Conservation (phyloP, 2,329 filamentous ascomycete genomes). For the Lizonia empirigonia region DNA sequence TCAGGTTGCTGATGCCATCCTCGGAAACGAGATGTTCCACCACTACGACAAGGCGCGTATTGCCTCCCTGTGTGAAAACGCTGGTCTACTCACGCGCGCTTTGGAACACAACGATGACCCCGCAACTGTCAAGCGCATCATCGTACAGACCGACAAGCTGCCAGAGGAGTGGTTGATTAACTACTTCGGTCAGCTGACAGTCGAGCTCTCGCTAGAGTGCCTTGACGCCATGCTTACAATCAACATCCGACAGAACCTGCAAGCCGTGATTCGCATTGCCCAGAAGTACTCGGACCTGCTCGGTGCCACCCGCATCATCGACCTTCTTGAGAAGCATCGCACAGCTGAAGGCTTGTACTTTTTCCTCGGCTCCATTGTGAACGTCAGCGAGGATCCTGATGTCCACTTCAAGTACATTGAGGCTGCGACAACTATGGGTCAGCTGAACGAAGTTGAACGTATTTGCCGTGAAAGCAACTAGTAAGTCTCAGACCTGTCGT, state of each 20-base stretch:
- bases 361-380: constrained; percentile 97
- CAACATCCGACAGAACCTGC: constrained; percentile 97
- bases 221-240: constrained; percentile 94
- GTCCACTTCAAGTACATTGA: constrained; percentile 99
- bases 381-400: constrained; percentile 91
- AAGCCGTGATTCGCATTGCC: constrained; percentile 90
- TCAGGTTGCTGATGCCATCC: constrained; percentile 95
- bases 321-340: constrained; percentile 96
- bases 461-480: constrained; percentile 87
- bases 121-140: constrained; percentile 84
- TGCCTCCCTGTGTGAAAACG: constrained; percentile 89
- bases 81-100: constrained; percentile 72
- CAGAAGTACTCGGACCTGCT: constrained; percentile 98
- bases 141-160: constrained; percentile 85
- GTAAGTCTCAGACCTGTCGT: not conserved
- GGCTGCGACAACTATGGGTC: constrained; percentile 89
- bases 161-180: constrained; percentile 88
- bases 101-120: constrained; percentile 95
- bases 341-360: constrained; percentile 97
- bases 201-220: constrained; percentile 93
- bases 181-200: constrained; percentile 93
- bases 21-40: constrained; percentile 98
- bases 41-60: constrained; percentile 93
- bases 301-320: constrained; percentile 83
- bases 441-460: constrained; percentile 94